These are phyloP conservation scores for Saccharomyces kudriavzevii DNA, from an alignment of 805 yeast species.

Conservation along the genomic window DNA sequence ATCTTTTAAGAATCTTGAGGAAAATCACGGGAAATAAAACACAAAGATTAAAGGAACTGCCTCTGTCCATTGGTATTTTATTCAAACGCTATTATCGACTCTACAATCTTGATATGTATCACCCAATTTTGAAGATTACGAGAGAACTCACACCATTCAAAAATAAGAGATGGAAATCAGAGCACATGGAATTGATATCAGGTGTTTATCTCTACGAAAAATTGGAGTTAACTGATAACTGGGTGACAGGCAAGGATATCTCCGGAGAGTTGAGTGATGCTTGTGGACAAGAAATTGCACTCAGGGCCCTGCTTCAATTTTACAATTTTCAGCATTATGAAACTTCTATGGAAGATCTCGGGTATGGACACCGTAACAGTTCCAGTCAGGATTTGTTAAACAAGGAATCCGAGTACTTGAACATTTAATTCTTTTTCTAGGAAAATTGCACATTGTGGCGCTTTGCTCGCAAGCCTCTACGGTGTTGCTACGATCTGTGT, in stretches of 20 bases:
- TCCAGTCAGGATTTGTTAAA: slow-evolving; percentile 30
- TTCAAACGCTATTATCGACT: slow-evolving; percentile 40
- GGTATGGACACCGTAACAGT: slow-evolving; percentile 32
- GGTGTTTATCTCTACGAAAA: slow-evolving; percentile 72
- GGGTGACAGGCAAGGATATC: slow-evolving; percentile 79
- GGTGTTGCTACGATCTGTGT: not conserved
- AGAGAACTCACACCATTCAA: slow-evolving; percentile 81
- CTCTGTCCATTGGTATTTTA: slow-evolving; percentile 26
- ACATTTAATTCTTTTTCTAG: slow-evolving; percentile 11
- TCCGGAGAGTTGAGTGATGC: slow-evolving; percentile 69
- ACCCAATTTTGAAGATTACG: slow-evolving; percentile 63
- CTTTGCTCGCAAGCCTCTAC: not conserved
- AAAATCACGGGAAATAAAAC: slow-evolving; percentile 58
- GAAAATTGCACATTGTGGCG: not conserved
- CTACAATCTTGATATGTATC: slow-evolving; percentile 54
- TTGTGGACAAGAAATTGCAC: slow-evolving; percentile 76
- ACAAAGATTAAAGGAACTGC: slow-evolving; percentile 44
- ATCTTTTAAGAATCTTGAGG: slow-evolving; percentile 42
- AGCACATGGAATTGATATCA: slow-evolving; percentile 88
- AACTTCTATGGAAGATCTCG: slow-evolving; percentile 44
- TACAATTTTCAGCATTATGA: slow-evolving; percentile 60
- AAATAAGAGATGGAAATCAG: slow-evolving; percentile 88
- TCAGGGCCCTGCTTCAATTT: slow-evolving; percentile 69
- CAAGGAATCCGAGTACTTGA: slow-evolving; percentile 33
- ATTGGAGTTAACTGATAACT: slow-evolving; percentile 67